Evolutionary conservation across 179 eudicot species (phyloP), one percentile per base, ranked within the genome.

Genomic region (Spinacia oleracea): DNA sequence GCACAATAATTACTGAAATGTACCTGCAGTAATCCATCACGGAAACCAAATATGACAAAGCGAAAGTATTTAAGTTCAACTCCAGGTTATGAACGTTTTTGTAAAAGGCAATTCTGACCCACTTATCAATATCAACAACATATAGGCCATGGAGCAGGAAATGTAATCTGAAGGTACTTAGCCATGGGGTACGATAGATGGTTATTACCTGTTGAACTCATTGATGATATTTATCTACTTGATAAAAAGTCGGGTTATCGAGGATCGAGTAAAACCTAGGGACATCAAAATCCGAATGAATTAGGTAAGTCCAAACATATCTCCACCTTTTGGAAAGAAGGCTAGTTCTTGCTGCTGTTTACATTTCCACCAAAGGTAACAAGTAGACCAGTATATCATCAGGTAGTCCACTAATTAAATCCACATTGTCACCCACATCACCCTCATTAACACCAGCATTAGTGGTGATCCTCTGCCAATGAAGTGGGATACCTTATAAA

Each of bases 271-370:
- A 2, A 53, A 53, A 53, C 5, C 5, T 16, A 3, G 53, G 18
- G 62, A 46, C n/a, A 25, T 29, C 58, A 45, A 75, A 75, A 18
- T 62, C n/a, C 6, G 43, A 18, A 75, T 60, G 55, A 29, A 20
- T 0, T 27, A 60, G 14, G 9, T 62, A 15, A 12, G 55, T 18
- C 70, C 78, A 75, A 25, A 75, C 23, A 45, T 62, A 20, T 29
- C 70, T 43, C 78, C 78, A 62, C 32, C 70, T 42, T 32, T 16
- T 75, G 4, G 78, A 60, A 6, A 75, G 43, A 5, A 60, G 20
- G 40, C 78, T 62, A 20, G 78, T 75, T 43, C 48, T 42, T 0
- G 0, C 70, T 3, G 70, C 78, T 15, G 63, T 46, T 31, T 62
- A 60, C 68, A 75, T 27, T 2, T 75, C 78, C 16, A 75, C 29